Evolutionary conservation across 2,329 filamentous ascomycete species (phyloP).

Genomic region (Aureobasidium pullulans): DNA sequence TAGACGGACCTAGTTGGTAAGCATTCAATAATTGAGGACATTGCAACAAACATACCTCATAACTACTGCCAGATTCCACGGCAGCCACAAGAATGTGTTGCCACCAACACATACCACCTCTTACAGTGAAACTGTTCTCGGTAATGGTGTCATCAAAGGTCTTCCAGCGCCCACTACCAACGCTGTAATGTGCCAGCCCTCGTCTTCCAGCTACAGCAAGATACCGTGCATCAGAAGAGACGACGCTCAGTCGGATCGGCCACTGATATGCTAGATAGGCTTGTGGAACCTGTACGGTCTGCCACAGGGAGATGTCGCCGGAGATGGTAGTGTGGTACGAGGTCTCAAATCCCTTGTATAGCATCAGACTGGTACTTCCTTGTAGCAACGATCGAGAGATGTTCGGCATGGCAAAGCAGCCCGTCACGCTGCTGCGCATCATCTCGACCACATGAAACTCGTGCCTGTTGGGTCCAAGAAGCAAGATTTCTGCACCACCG

Average conservation of each 20-base stretch:
- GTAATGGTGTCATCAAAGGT: slow-evolving; percentile 73
- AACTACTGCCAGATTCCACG: slow-evolving; percentile 75
- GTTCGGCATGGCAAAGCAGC: slow-evolving; percentile 87
- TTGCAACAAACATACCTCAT: slow-evolving; percentile 50
- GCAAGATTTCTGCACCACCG: slow-evolving; percentile 75
- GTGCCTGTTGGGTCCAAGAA: slow-evolving; percentile 45
- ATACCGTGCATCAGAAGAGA: slow-evolving; percentile 88
- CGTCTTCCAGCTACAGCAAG: slow-evolving; percentile 90
- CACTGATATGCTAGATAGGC: slow-evolving; percentile 85
- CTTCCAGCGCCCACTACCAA: slow-evolving; percentile 92
- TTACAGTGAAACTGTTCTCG: slow-evolving; percentile 86
- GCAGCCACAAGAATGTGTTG: slow-evolving; percentile 91
- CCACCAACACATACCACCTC: slow-evolving; percentile 98
- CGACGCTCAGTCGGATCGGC: slow-evolving; percentile 80
- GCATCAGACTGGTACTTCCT: slow-evolving; percentile 78
- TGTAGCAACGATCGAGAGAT: slow-evolving; percentile 83
- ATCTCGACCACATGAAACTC: slow-evolving; percentile 57
- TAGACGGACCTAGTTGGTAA: slow-evolving; percentile 58
- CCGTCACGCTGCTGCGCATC: slow-evolving; percentile 85
- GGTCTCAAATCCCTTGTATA: slow-evolving; percentile 89
- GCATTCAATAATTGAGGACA: neutral
- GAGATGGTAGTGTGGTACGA: slow-evolving; percentile 87
- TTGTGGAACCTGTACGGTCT: slow-evolving; percentile 77
- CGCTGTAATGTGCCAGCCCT: slow-evolving; percentile 90
- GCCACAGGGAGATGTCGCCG: slow-evolving; percentile 89